phyloP scores from a whole-genome alignment of 176 grass and related monocot species.

The Tillandsia leiboldiana region DNA sequence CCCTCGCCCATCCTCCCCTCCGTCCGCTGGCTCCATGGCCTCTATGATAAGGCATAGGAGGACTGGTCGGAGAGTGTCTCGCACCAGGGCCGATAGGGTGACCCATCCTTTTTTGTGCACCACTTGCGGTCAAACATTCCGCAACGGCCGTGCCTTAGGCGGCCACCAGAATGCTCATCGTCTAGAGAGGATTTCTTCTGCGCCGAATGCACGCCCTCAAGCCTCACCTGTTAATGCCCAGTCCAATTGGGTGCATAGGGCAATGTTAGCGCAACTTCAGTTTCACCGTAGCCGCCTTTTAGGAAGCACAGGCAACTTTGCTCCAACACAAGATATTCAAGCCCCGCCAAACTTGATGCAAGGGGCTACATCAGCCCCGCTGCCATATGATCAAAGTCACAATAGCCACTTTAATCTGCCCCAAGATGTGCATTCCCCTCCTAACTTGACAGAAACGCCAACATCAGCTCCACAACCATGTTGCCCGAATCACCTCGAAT shows the following conservation, averaged over 20 bases:
- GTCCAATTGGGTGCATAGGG: background rate
- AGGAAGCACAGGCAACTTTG: background rate
- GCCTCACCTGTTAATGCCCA: background rate
- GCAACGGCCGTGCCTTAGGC: background rate
- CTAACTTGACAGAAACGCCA: too few relatives aligned
- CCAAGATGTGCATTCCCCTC: too few relatives aligned
- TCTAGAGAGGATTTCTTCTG: too few relatives aligned
- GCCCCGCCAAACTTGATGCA: background rate
- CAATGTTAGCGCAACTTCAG: background rate
- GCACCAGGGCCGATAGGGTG: background rate
- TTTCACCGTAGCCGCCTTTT: background rate
- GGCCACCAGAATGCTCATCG: background rate
- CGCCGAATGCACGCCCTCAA: too few relatives aligned
- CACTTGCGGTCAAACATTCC: background rate
- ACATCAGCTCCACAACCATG: background rate
- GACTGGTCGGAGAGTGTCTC: background rate
- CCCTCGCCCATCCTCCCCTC: background rate
- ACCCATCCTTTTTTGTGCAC: background rate
- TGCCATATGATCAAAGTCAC: too few relatives aligned
- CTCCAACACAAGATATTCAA: background rate
- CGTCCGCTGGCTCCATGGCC: background rate
- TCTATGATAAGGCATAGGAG: background rate
- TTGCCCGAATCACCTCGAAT: too few relatives aligned
- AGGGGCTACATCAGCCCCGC: background rate
- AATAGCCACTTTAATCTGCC: too few relatives aligned